Conservation (phyloP, 805 yeast species). For the Pichia kluyveri region DNA sequence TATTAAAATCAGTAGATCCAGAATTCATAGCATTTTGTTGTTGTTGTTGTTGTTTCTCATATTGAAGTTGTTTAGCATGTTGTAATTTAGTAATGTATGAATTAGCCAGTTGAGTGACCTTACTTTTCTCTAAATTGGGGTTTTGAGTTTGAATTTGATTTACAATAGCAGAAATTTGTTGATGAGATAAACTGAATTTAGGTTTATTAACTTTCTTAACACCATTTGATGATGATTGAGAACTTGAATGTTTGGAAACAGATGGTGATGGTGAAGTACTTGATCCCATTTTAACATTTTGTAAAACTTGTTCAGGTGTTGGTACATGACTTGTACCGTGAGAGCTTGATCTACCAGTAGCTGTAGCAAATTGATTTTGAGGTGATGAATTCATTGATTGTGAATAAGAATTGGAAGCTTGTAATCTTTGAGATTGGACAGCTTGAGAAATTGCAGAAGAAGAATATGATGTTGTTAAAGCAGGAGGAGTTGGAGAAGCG, state of each 20-base stretch:
- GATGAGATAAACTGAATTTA: constrained; percentile 37
- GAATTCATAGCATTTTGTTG: not conserved
- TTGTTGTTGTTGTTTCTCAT: constrained; percentile 13
- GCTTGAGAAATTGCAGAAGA: not conserved
- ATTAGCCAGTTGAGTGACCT: constrained; percentile 59
- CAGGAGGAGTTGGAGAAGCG: not conserved
- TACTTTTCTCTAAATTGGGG: constrained; percentile 53
- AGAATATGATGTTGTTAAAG: not conserved
- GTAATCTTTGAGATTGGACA: not conserved
- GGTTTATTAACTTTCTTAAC: constrained; percentile 9
- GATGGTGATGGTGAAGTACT: constrained; percentile 10
- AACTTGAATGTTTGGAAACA: not conserved
- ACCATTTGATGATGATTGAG: not conserved
- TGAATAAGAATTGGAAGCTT: not conserved
- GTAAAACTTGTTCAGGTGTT: constrained; percentile 20
- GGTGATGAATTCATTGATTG: constrained; percentile 2
- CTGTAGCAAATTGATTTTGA: not conserved
- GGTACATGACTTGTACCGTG: constrained; percentile 11
- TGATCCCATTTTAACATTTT: constrained; percentile 1
- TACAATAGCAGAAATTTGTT: constrained; percentile 58
- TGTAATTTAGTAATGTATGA: constrained; percentile 51
- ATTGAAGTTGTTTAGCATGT: constrained; percentile 19
- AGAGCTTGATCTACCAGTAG: not conserved
- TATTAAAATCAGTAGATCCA: not conserved
- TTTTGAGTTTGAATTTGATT: constrained; percentile 57